Percentiles rank a stretch among this genome's conserved stretches.
Evolutionary conservation across 768 basidiomycete species (phyloP).

Genomic region (Chalciporus chontae): DNA sequence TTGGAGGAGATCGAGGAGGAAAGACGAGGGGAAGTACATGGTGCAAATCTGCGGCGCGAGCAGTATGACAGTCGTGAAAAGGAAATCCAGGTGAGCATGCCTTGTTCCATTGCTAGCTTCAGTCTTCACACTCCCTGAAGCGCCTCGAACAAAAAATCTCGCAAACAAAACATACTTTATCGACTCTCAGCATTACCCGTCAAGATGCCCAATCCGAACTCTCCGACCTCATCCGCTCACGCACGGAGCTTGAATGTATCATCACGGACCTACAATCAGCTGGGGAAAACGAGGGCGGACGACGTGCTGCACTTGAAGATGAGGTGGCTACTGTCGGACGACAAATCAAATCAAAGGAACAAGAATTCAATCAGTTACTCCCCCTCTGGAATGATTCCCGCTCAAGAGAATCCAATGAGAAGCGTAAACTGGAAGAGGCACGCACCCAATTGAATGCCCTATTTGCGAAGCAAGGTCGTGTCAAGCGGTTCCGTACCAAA

Average conservation of each 20-base stretch:
- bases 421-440: conserved; percentile 69
- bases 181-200: conserved; percentile 66
- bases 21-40: conserved; percentile 75
- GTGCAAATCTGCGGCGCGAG: conserved; percentile 76
- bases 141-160: conserved; percentile 70
- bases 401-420: conserved; percentile 48
- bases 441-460: conserved; percentile 68
- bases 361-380: conserved; percentile 53
- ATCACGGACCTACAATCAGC: conserved; percentile 74
- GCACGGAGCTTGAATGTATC: conserved; percentile 83
- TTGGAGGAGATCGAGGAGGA: conserved; percentile 87
- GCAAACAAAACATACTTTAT: conserved; percentile 63
- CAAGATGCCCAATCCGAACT: conserved; percentile 80
- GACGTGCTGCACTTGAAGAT: conserved; percentile 55
- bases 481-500: conserved; percentile 79
- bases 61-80: conserved; percentile 83
- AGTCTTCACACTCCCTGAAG: conserved; percentile 36
- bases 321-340: conserved; percentile 61
- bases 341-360: conserved; percentile 63
- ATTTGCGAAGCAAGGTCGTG: conserved; percentile 88
- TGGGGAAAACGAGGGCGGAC: conserved; percentile 59
- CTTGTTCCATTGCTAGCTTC: background rate
- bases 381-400: conserved; percentile 70
- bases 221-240: conserved; percentile 77
- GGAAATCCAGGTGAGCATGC: conserved; percentile 64